Conservation (phyloP, 495 filamentous ascomycete species). For the Filosporella fistucella region DNA sequence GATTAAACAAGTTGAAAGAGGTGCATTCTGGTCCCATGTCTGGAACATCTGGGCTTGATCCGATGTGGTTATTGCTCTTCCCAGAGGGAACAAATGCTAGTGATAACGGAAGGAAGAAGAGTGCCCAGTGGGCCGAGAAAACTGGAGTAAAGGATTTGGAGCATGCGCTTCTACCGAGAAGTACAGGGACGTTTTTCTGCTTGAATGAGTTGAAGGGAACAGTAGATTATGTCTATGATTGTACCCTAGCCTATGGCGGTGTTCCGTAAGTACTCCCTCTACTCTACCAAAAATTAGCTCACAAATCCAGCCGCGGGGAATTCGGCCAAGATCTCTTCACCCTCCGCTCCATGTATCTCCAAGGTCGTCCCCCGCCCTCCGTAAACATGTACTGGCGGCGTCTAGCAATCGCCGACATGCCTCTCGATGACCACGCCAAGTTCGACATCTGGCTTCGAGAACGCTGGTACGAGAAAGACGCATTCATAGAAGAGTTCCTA, state of each 20-base stretch:
- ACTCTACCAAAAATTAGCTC: neutral
- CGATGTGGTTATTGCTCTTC: slow-evolving; percentile 85
- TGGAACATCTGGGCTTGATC: slow-evolving; percentile 51
- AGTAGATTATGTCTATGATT: slow-evolving; percentile 80
- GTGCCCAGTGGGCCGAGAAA: slow-evolving; percentile 66
- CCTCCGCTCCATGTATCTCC: slow-evolving; percentile 65
- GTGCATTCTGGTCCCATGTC: slow-evolving; percentile 43
- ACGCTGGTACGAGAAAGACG: slow-evolving; percentile 79
- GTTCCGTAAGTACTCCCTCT: slow-evolving; percentile 52
- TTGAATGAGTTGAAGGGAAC: slow-evolving; percentile 65
- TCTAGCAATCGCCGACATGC: slow-evolving; percentile 62
- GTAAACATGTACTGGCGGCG: slow-evolving; percentile 85
- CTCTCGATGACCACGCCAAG: slow-evolving; percentile 51
- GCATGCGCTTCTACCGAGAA: slow-evolving; percentile 68
- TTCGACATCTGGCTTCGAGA: slow-evolving; percentile 73
- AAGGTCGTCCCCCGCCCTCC: slow-evolving; percentile 73
- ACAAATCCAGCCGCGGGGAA: slow-evolving; percentile 49
- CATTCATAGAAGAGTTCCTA: slow-evolving; percentile 65
- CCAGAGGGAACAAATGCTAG: slow-evolving; percentile 80
- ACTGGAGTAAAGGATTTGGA: slow-evolving; percentile 57
- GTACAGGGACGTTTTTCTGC: slow-evolving; percentile 72
- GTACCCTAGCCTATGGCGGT: slow-evolving; percentile 81
- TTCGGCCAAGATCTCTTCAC: slow-evolving; percentile 77
- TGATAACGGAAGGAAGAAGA: slow-evolving; percentile 57
- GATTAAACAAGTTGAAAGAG: slow-evolving; percentile 63